Base-by-base conservation (phyloP, 352 stramenopile species). In the Pythium phragmitis region DNA sequence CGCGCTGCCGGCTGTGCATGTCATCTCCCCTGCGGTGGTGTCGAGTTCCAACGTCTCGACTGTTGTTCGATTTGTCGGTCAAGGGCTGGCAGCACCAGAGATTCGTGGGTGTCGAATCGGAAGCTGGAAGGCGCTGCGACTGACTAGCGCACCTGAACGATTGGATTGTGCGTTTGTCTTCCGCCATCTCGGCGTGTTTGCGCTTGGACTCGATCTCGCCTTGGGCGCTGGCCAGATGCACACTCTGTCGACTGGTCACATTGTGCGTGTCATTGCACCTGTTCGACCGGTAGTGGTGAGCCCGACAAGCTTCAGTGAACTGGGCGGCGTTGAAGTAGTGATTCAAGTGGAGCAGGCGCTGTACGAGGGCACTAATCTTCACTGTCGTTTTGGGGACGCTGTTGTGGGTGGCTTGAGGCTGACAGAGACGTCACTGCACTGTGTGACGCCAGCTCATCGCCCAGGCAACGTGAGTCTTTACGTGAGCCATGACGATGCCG, bases 231-330 rank as follows among this genome's bases (percentile, higher is more conserved):
- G 36, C 2, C 11, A 39, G 1, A 30, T 58, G 4, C 28, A 55
- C 7, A 48, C 23, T 0, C 2, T 72, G 6, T 2, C 17, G 0
- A 67, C 54, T 11, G 46, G 34, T 12, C 54, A 45, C 17, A 5
- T n/a, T 2, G 34, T 72, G 8, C 39, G 28, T 7, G 42, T 68
- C 3, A 58, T 72, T 42, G 13, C n/a, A 7, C 45, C 39, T 7
- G 17, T 72, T 49, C 28, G 23, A 13, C 53, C 45, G 13, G 28
- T 65, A 0, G 6, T 16, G 16, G 8, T 61, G 4, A 67, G 43
- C 19, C 65, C 66, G 11, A 37, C 33, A 7, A 57, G 60, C 11
- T 79, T 91, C 55, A 76, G 85, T 52, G 77, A 91, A 21, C 56
- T 62, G 14, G 81, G 81, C 23, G 81, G 81, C 42, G 60, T 48